Evolutionary conservation across 1,284 basidiomycete species (phyloP).

Genomic region (Bjerkandera adusta): DNA sequence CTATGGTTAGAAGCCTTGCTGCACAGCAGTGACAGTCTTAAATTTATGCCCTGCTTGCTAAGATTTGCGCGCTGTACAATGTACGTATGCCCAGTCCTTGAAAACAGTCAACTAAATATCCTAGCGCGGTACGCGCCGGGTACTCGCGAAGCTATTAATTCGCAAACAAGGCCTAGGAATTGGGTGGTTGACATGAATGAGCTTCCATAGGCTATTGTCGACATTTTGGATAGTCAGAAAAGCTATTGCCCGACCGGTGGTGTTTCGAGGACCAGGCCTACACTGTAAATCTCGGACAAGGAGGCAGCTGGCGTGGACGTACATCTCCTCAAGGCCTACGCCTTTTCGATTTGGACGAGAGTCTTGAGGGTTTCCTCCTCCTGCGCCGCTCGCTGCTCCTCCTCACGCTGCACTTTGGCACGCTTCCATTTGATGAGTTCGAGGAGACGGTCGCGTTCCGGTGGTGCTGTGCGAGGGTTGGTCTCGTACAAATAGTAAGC

Average conservation of each 20-base stretch:
- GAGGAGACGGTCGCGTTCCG: constrained; percentile 60
- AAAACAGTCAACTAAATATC: too few species aligned
- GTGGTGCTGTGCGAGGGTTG: constrained; percentile 75
- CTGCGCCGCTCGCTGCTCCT: constrained; percentile 15
- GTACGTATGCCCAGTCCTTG: too few species aligned
- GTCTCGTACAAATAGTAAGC: constrained; percentile 85
- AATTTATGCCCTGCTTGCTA: background rate
- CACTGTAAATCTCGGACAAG: too few species aligned
- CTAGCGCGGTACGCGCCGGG: too few species aligned
- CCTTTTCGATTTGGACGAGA: constrained; percentile 4
- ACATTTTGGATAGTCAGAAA: too few species aligned
- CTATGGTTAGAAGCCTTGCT: constrained; percentile 50
- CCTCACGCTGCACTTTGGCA: constrained; percentile 25
- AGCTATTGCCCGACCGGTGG: too few species aligned
- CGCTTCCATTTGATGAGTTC: constrained; percentile 66
- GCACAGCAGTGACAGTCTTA: constrained; percentile 11
- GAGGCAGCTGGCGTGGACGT: constrained; percentile 16
- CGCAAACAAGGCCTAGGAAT: too few species aligned
- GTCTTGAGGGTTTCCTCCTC: constrained; percentile 19
- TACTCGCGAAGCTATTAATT: too few species aligned
- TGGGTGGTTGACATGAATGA: background rate
- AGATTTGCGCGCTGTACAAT: background rate
- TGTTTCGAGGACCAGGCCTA: background rate
- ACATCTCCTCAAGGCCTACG: constrained; percentile 9
- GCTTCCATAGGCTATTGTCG: too few species aligned